Percentiles rank a stretch among this genome's conserved stretches.
These are phyloP conservation scores for Areca catechu DNA, from an alignment of 176 grass and related monocot genomes.

Conservation along the genomic window DNA sequence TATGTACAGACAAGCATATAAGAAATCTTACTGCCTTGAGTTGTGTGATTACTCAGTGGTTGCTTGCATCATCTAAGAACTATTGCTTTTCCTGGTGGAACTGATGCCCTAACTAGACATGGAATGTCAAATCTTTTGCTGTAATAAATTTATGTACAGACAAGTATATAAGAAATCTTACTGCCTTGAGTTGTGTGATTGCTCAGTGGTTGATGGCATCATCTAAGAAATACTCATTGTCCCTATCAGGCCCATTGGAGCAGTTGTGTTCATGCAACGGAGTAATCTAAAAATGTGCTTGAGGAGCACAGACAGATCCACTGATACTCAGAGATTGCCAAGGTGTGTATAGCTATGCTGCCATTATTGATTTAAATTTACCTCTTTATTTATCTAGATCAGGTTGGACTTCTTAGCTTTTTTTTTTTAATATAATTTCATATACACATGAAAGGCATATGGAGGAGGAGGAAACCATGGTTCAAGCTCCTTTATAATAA, in stretches of 20 bases:
- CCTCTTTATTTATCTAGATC: not conserved
- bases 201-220: too few relatives aligned
- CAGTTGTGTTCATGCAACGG: conserved; percentile 74
- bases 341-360: conserved; percentile 22
- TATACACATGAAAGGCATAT: conserved; percentile 38
- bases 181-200: too few relatives aligned
- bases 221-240: too few relatives aligned
- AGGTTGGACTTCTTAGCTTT: not conserved
- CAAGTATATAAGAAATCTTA: too few relatives aligned
- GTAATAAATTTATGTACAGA: too few relatives aligned
- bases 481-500: conserved; percentile 77
- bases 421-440: not conserved
- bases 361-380: not conserved
- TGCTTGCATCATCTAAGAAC: too few relatives aligned
- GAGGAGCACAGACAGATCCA: conserved; percentile 47
- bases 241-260: conserved; percentile 67
- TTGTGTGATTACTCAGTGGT: too few relatives aligned
- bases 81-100: too few relatives aligned
- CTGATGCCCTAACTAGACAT: too few relatives aligned
- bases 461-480: conserved; percentile 61
- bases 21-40: too few relatives aligned
- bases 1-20: too few relatives aligned
- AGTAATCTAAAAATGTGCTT: conserved; percentile 74
- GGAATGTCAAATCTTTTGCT: too few relatives aligned
- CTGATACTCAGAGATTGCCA: conserved; percentile 69